phyloP scores from a whole-genome alignment of 176 grass and related monocot genomes.

The Tuctoria greenei region DNA sequence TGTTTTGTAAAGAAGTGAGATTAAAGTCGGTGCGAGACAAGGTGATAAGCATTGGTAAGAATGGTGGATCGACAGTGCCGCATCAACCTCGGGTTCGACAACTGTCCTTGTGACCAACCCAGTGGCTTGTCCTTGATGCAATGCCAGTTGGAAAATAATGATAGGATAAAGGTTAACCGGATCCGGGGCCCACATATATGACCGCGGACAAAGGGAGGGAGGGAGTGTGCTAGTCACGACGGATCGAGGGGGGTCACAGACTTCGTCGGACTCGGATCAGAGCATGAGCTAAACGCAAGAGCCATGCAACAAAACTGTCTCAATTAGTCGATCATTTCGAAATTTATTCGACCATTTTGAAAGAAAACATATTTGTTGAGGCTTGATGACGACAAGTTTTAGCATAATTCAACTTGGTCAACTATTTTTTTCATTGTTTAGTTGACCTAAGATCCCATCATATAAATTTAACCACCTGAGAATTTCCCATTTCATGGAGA shows the following conservation, averaged over 20 bases:
- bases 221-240: constrained; percentile 23
- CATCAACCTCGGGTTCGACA: constrained; percentile 47
- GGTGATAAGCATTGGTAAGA: constrained; percentile 24
- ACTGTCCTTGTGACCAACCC: constrained; percentile 58
- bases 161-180: constrained; percentile 1
- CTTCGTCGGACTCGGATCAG: constrained; percentile 13
- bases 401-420: constrained; percentile 14
- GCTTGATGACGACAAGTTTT: neutral
- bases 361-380: neutral
- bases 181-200: constrained; percentile 7
- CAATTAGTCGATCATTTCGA: constrained; percentile 11
- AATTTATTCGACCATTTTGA: no score
- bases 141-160: constrained; percentile 40
- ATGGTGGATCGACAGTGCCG: constrained; percentile 23
- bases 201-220: neutral
- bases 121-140: constrained; percentile 34
- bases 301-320: neutral
- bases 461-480: no score
- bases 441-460: neutral
- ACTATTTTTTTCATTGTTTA: neutral
- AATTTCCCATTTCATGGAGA: neutral
- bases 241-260: constrained; percentile 15
- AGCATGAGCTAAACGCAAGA: neutral
- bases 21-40: constrained; percentile 21
- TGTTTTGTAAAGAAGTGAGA: constrained; percentile 1